These are phyloP conservation scores for Monosporozyma yasuniensis DNA, from an alignment of 805 yeast genomes.

Conservation along the genomic window DNA sequence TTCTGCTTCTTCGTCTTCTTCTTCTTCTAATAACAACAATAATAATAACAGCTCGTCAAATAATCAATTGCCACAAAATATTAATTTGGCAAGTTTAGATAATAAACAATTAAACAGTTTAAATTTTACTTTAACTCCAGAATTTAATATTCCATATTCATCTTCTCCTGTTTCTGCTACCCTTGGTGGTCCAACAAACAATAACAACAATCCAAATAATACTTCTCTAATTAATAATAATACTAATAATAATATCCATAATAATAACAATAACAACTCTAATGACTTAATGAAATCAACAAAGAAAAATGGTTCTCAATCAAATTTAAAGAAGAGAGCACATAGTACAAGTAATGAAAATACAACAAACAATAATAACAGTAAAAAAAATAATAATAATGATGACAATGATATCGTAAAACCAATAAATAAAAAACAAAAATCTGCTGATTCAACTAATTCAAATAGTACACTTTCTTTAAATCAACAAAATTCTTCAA, in stretches of 20 bases:
- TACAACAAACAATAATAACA: not conserved
- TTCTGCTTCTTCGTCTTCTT: no score
- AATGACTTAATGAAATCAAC: conserved; percentile 8
- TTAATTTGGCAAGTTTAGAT: conserved; percentile 1
- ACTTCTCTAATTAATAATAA: not conserved
- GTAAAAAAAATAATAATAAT: not conserved
- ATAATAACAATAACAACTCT: not conserved
- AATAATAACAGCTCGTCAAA: not conserved
- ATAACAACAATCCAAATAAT: conserved; percentile 2
- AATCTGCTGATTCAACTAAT: not conserved
- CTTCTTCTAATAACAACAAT: no score
- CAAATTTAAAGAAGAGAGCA: conserved; percentile 1
- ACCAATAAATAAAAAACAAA: conserved; percentile 1
- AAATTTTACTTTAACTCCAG: conserved; percentile 22
- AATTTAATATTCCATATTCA: conserved; percentile 51
- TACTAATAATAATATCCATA: conserved; percentile 1
- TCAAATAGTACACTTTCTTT: not conserved
- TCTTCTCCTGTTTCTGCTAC: conserved; percentile 77
- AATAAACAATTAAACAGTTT: conserved; percentile 7
- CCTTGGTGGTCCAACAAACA: conserved; percentile 13
- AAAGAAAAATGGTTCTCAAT: conserved; percentile 1
- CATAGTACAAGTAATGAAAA: not conserved
- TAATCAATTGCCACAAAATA: not conserved
- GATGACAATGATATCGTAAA: not conserved
- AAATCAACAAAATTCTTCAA: conserved; percentile 1